Evolutionary conservation across 306 rosid species (phyloP).

Genomic region (Gynostemma pentaphyllum): DNA sequence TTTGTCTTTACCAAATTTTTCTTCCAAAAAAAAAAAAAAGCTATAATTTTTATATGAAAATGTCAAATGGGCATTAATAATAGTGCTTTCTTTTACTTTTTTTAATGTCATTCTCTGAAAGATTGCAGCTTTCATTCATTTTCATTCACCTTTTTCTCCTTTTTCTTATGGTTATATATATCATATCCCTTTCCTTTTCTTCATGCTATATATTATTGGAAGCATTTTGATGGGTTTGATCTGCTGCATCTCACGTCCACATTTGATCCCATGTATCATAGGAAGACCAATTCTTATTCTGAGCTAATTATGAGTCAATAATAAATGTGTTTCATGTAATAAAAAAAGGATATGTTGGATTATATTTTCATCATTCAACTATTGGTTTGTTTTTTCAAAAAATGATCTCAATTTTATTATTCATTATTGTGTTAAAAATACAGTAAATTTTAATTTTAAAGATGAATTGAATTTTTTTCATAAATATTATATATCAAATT

Average conservation of each 20-base stretch:
- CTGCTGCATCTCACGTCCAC: constrained; percentile 2
- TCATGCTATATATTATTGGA: constrained; percentile 4
- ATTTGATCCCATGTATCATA: not conserved
- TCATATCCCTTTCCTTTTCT: too few species aligned
- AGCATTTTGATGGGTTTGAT: not conserved
- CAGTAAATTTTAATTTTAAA: too few species aligned
- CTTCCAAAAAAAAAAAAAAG: not conserved
- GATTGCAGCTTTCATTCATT: constrained; percentile 4
- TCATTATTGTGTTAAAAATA: too few species aligned
- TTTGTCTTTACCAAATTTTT: not conserved
- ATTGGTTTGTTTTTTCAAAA: too few species aligned
- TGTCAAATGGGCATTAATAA: not conserved
- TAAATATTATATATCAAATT: too few species aligned
- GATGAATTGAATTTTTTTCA: too few species aligned
- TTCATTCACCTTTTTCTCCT: not conserved
- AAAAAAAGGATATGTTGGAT: too few species aligned
- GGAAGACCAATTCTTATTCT: too few species aligned
- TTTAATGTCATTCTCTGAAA: not conserved
- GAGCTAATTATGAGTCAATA: too few species aligned
- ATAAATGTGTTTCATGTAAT: too few species aligned
- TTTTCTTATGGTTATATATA: not conserved
- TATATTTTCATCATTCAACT: too few species aligned
- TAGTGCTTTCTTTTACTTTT: constrained; percentile 6
- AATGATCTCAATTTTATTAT: too few species aligned
- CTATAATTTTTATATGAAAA: not conserved